Base-by-base conservation (phyloP, 2,329 filamentous ascomycete genomes). In the Botryotinia narcissicola region DNA sequence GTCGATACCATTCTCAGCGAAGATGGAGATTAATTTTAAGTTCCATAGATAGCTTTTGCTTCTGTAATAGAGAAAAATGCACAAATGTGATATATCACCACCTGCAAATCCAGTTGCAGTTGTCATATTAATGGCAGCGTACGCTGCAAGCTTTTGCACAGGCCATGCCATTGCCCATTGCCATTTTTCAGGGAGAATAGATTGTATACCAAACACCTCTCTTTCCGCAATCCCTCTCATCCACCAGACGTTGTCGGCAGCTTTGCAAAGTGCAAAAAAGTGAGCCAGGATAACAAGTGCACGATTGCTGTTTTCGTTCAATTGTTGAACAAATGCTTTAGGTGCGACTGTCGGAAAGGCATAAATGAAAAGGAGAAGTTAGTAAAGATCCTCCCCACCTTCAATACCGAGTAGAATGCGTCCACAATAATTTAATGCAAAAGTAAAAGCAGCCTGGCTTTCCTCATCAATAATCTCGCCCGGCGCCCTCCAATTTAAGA, bases 81-180 rank as follows among this genome's bases (percentile, higher is more conserved):
- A 1, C 59, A 61, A 25, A 37, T 22, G 7, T 5, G 32, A 35
- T 2, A 37, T 60, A 1, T 22, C 1, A 6, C 7, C 25, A 5
- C 18, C 25, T 62, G 12, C 10, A 14, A 42, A 10, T 29, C 7
- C 1, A 18, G 25, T 8, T 42, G 25, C 29, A n/a, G 7, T 9
- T 42, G 6, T 4, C 7, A 29, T n/a, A n/a, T 57, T 42, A 7
- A 10, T 57, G 3, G 37, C 37, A 46, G 67, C n/a, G 16, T 29
- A 70, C 5, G 12, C n/a, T 9, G 37, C 51, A 14, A 60, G 51
- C 12, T 70, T 70, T 1, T 70, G 35, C 16, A 60, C 2, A 22
- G 35, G 67, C 40, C 48, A 70, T 57, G 51, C 37, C 37, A 60
- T 60, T 59, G 37, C 54, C 46, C 37, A 70, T 32, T 70, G 67